Evolutionary conservation across 192 early-diverging fungal species (phyloP).

Genomic region (Umbelopsis isabellina): DNA sequence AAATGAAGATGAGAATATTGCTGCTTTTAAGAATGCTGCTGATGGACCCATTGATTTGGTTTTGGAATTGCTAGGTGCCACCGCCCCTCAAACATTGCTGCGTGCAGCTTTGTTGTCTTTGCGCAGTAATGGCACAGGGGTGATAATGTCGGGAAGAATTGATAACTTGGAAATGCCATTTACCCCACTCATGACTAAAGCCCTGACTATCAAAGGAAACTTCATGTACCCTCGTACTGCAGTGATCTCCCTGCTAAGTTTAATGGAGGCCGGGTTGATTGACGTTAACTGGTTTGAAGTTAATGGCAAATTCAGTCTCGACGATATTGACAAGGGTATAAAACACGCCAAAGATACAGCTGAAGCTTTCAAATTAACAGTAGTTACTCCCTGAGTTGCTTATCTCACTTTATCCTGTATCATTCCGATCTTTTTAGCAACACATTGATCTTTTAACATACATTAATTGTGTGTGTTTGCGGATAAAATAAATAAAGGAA

Average conservation of each 20-base stretch:
- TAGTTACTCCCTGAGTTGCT: background rate
- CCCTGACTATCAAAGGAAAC: constrained; percentile 36
- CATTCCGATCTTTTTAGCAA: too few relatives aligned
- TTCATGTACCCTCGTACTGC: constrained; percentile 37
- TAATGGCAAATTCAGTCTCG: background rate
- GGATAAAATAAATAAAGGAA: too few relatives aligned
- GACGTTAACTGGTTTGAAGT: constrained; percentile 24
- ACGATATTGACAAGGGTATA: constrained; percentile 4
- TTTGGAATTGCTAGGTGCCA: constrained; percentile 33
- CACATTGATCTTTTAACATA: too few relatives aligned
- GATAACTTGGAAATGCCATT: constrained; percentile 22
- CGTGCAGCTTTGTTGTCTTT: constrained; percentile 31
- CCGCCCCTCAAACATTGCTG: constrained; percentile 18
- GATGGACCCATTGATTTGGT: constrained; percentile 33
- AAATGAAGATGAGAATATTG: constrained; percentile 31
- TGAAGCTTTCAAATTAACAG: background rate
- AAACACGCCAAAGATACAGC: background rate
- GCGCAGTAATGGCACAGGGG: constrained; percentile 19
- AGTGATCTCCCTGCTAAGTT: constrained; percentile 23
- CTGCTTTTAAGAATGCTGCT: constrained; percentile 28
- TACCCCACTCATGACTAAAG: constrained; percentile 30
- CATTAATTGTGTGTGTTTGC: too few relatives aligned
- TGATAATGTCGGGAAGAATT: constrained; percentile 27
- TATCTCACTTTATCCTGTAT: too few relatives aligned
- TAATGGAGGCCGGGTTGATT: constrained; percentile 37